These are phyloP conservation scores for Mycosarcoma maydis DNA, from an alignment of 1,284 basidiomycete genomes.

Conservation along the genomic window DNA sequence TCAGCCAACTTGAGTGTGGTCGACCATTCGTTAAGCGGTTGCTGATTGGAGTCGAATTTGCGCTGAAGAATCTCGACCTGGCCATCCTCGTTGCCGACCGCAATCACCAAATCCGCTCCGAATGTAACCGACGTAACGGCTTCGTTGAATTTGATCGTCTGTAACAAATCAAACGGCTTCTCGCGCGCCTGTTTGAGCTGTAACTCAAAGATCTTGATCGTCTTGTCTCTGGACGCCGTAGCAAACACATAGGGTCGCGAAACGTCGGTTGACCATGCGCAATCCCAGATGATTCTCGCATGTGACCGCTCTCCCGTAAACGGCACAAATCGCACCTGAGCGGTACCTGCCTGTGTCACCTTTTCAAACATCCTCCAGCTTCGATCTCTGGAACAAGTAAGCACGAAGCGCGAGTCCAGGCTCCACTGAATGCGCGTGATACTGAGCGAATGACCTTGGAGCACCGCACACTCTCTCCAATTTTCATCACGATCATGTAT, in stretches of 20 bases:
- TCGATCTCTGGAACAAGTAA: slow-evolving; percentile 90
- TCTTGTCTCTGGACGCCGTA: slow-evolving; percentile 94
- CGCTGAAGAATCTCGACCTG: slow-evolving; percentile 75
- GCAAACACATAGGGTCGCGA: slow-evolving; percentile 74
- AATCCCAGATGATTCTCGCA: slow-evolving; percentile 94
- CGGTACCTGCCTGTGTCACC: background rate
- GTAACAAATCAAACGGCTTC: slow-evolving; percentile 31
- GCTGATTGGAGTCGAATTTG: background rate
- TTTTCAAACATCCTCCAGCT: slow-evolving; percentile 85
- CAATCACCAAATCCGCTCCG: slow-evolving; percentile 70
- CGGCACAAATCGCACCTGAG: slow-evolving; percentile 31
- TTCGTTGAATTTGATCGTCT: slow-evolving; percentile 44
- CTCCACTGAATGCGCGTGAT: slow-evolving; percentile 91
- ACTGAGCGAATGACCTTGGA: slow-evolving; percentile 86
- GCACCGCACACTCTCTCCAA: slow-evolving; percentile 73
- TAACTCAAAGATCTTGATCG: slow-evolving; percentile 70
- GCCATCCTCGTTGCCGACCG: slow-evolving; percentile 94
- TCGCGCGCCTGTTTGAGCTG: slow-evolving; percentile 2
- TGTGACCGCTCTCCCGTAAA: slow-evolving; percentile 77
- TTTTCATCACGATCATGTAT: slow-evolving; percentile 79
- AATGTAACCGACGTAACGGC: slow-evolving; percentile 51
- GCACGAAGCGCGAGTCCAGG: slow-evolving; percentile 78
- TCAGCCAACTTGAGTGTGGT: slow-evolving; percentile 21
- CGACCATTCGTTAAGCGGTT: slow-evolving; percentile 15
- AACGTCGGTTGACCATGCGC: slow-evolving; percentile 76